Evolutionary conservation across 345 rosid genomes (phyloP).

Genomic region (Odontarrhena argentea): DNA sequence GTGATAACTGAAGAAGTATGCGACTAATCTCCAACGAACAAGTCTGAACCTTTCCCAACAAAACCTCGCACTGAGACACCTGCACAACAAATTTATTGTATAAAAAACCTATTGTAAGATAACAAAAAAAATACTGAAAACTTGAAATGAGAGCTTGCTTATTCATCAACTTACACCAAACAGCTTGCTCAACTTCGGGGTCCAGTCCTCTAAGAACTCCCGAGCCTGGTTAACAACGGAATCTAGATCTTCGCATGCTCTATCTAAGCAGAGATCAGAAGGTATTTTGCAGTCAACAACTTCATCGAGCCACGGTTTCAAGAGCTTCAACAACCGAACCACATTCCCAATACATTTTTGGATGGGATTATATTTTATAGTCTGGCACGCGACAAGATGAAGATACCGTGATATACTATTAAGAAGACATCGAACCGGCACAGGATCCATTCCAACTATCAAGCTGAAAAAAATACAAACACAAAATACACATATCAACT

Average conservation of each 20-base stretch:
- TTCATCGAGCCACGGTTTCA: constrained; percentile 81
- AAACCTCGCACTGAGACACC: constrained; percentile 63
- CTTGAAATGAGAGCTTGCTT: constrained; percentile 14
- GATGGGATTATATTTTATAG: constrained; percentile 52
- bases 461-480: constrained; percentile 1
- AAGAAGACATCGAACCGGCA: constrained; percentile 63
- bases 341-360: constrained; percentile 60
- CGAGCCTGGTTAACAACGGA: constrained; percentile 67
- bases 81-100: constrained; percentile 32
- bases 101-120: neutral
- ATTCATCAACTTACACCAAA: constrained; percentile 56
- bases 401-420: constrained; percentile 86
- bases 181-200: constrained; percentile 74
- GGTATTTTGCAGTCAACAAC: constrained; percentile 60
- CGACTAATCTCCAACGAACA: constrained; percentile 68
- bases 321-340: constrained; percentile 60
- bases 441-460: constrained; percentile 57
- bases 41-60: constrained; percentile 57
- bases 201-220: constrained; percentile 81
- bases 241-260: constrained; percentile 78
- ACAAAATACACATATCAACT: constrained; percentile 18
- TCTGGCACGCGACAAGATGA: constrained; percentile 83
- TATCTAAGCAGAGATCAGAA: constrained; percentile 53
- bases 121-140: neutral
- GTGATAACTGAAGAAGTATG: constrained; percentile 48